Percentiles rank a stretch among this genome's conserved stretches.
phyloP scores from a whole-genome alignment of 257 asterid species.

The Solanum pimpinellifolium region DNA sequence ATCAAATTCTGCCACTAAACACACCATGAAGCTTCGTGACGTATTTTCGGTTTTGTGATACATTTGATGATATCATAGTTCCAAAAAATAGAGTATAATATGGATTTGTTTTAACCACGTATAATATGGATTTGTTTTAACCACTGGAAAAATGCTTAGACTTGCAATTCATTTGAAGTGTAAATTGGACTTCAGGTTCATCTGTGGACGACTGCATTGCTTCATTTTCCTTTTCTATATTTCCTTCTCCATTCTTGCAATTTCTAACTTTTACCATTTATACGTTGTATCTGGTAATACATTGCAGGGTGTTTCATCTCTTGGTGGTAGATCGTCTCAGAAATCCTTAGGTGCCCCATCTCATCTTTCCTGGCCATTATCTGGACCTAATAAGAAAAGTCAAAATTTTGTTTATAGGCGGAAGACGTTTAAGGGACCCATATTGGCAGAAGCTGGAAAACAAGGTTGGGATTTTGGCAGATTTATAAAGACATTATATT shows the following conservation, averaged over 20 bases:
- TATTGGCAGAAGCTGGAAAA: slow-evolving; percentile 43
- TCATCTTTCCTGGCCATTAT: slow-evolving; percentile 31
- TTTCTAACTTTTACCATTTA: not conserved
- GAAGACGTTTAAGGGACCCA: slow-evolving; percentile 31
- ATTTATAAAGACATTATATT: slow-evolving; percentile 70
- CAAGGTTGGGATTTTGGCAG: slow-evolving; percentile 94
- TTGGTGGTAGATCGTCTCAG: slow-evolving; percentile 14
- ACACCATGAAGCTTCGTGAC: not conserved
- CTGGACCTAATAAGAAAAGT: slow-evolving; percentile 16
- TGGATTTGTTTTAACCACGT: not conserved
- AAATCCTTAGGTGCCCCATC: slow-evolving; percentile 18
- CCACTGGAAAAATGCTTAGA: not conserved
- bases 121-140: not conserved
- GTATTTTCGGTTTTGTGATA: not conserved
- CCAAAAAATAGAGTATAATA: not conserved
- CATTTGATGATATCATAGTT: not conserved
- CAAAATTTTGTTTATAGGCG: slow-evolving; percentile 16
- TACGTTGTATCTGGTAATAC: not conserved
- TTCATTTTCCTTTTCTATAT: not conserved
- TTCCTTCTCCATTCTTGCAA: not conserved
- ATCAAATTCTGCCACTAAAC: not conserved
- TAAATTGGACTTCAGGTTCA: not conserved
- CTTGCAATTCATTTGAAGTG: not conserved
- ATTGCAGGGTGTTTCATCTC: slow-evolving; percentile 41
- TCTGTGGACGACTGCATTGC: not conserved